These are phyloP conservation scores for Hyaloscypha finlandica DNA, from an alignment of 495 filamentous ascomycete genomes.

Conservation along the genomic window DNA sequence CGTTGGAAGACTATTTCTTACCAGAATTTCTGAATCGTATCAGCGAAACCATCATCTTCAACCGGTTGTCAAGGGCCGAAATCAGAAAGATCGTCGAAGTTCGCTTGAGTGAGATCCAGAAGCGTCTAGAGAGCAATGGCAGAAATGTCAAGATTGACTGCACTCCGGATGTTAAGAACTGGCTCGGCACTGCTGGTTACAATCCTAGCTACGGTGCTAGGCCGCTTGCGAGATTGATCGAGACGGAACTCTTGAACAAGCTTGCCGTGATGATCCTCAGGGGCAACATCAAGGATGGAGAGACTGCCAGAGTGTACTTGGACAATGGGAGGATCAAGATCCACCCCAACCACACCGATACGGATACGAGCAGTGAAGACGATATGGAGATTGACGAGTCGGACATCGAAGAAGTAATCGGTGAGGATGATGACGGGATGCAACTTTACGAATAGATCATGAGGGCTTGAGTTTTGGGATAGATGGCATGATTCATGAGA, in stretches of 20 bases:
- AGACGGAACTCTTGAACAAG: slow-evolving; percentile 93
- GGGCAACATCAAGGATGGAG: slow-evolving; percentile 81
- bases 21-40: slow-evolving; percentile 99
- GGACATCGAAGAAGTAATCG: slow-evolving; percentile 23
- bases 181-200: slow-evolving; percentile 85
- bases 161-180: slow-evolving; percentile 82
- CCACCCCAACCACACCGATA: slow-evolving; percentile 73
- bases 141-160: slow-evolving; percentile 79
- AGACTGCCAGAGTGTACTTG: slow-evolving; percentile 75
- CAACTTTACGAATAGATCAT: slow-evolving; percentile 33
- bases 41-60: slow-evolving; percentile 95
- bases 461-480: not conserved
- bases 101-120: slow-evolving; percentile 85
- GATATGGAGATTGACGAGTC: slow-evolving; percentile 68
- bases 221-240: slow-evolving; percentile 84
- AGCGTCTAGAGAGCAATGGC: slow-evolving; percentile 75
- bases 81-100: slow-evolving; percentile 97
- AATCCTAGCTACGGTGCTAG: slow-evolving; percentile 92
- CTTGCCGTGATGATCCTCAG: slow-evolving; percentile 87
- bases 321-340: slow-evolving; percentile 71
- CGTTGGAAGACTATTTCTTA: slow-evolving; percentile 91
- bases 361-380: slow-evolving; percentile 42
- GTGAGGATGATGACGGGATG: slow-evolving; percentile 27
- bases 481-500: not conserved
- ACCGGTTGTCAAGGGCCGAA: slow-evolving; percentile 83